phyloP scores from a whole-genome alignment of 257 asterid species.

The Verbena officinalis region DNA sequence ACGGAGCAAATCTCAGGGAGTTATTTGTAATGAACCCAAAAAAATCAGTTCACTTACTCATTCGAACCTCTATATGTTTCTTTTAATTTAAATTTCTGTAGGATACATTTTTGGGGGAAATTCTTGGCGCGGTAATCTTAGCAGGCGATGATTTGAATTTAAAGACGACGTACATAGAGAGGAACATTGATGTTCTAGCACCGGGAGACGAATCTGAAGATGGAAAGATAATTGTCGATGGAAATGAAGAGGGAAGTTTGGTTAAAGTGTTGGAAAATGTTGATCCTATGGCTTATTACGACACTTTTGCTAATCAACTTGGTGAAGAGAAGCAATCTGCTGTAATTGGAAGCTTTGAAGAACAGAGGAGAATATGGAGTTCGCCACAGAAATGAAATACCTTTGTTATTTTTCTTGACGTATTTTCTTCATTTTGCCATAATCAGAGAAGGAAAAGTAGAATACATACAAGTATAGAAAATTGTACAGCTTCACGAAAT shows the following conservation, averaged over 20 bases:
- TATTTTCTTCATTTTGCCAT: no score
- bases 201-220: slow-evolving; percentile 61
- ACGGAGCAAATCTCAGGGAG: no score
- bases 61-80: no score
- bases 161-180: slow-evolving; percentile 39
- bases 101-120: slow-evolving; percentile 81
- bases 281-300: slow-evolving; percentile 49
- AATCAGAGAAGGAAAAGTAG: no score
- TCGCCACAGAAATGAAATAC: slow-evolving; percentile 26
- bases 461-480: no score
- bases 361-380: slow-evolving; percentile 70
- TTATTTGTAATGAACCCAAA: no score
- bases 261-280: slow-evolving; percentile 64
- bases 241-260: slow-evolving; percentile 40
- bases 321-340: slow-evolving; percentile 65
- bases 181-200: slow-evolving; percentile 48
- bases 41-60: no score
- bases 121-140: slow-evolving; percentile 73
- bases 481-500: no score
- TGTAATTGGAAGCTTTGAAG: slow-evolving; percentile 67
- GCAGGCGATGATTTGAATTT: slow-evolving; percentile 49
- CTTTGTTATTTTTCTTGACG: no score
- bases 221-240: slow-evolving; percentile 48
- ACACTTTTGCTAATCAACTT: slow-evolving; percentile 51
- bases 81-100: slow-evolving; percentile 20